These are phyloP conservation scores for Aspergillus amoenus DNA, from an alignment of 2,329 filamentous ascomycete species.

Conservation along the genomic window DNA sequence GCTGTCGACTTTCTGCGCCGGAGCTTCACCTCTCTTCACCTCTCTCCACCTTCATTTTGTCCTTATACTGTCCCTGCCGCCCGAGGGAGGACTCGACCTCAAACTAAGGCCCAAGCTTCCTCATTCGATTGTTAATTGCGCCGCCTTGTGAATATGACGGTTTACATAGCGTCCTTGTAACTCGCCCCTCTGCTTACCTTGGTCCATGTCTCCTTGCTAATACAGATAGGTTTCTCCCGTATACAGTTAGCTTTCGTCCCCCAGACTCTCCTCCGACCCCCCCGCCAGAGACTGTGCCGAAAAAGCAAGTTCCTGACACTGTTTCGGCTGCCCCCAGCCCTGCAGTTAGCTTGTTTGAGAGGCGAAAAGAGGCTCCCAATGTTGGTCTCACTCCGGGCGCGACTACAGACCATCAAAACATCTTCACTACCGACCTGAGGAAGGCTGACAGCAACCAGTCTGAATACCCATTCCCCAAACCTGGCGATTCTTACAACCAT, in stretches of 20 bases:
- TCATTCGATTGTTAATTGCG: slow-evolving; percentile 11
- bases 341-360: slow-evolving; percentile 37
- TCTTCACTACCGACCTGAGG: slow-evolving; percentile 33
- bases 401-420: slow-evolving; percentile 43
- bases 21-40: no score
- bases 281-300: slow-evolving; percentile 38
- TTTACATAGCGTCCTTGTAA: slow-evolving; percentile 60
- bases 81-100: neutral
- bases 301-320: slow-evolving; percentile 26
- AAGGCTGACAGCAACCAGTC: slow-evolving; percentile 26
- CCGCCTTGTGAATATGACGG: slow-evolving; percentile 49
- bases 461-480: slow-evolving; percentile 31
- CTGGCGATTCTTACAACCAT: slow-evolving; percentile 28
- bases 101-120: neutral
- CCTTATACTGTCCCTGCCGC: neutral
- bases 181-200: neutral
- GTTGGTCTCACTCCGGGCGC: slow-evolving; percentile 40
- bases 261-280: slow-evolving; percentile 33
- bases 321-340: slow-evolving; percentile 24
- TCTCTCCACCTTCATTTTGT: neutral
- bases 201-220: neutral
- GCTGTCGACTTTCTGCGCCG: neutral
- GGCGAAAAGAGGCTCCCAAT: slow-evolving; percentile 21
- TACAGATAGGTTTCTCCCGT: slow-evolving; percentile 75
- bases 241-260: slow-evolving; percentile 84